Conservation (phyloP, 164 flowering plant genomes). For the Santalum album region DNA sequence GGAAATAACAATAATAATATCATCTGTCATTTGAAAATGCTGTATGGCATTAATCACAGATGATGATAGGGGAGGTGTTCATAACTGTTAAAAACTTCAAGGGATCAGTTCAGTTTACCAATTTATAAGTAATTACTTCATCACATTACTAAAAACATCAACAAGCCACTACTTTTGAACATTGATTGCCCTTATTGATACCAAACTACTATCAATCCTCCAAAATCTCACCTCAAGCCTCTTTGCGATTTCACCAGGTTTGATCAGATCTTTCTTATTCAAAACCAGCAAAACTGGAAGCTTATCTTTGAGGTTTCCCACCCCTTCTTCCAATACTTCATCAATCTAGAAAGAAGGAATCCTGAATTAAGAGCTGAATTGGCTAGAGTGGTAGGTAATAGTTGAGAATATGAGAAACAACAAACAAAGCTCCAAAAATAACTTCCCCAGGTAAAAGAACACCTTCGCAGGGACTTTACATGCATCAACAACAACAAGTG, state of each 20-base stretch:
- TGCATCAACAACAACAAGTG: conserved; percentile 86
- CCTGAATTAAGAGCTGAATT: neutral
- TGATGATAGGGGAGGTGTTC: neutral
- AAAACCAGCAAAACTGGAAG: conserved; percentile 73
- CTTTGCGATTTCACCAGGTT: conserved; percentile 96
- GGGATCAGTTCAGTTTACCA: neutral
- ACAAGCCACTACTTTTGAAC: neutral
- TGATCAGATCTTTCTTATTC: conserved; percentile 91
- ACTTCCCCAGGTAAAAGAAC: conserved; percentile 14
- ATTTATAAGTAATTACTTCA: neutral
- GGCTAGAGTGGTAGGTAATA: neutral
- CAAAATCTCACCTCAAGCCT: conserved; percentile 62
- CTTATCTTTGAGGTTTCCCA: conserved; percentile 43
- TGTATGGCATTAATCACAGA: no score
- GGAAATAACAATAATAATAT: no score
- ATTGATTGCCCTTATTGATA: neutral
- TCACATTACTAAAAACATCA: neutral
- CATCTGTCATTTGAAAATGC: no score
- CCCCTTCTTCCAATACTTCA: conserved; percentile 75
- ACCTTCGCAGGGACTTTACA: conserved; percentile 79
- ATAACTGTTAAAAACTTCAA: neutral
- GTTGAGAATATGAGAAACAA: conserved; percentile 8
- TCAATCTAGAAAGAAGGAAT: conserved; percentile 49
- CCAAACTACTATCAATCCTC: neutral
- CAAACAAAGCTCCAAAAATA: conserved; percentile 1